Conservation (phyloP, 1,284 basidiomycete species). For the Ceratobasidium sp. region DNA sequence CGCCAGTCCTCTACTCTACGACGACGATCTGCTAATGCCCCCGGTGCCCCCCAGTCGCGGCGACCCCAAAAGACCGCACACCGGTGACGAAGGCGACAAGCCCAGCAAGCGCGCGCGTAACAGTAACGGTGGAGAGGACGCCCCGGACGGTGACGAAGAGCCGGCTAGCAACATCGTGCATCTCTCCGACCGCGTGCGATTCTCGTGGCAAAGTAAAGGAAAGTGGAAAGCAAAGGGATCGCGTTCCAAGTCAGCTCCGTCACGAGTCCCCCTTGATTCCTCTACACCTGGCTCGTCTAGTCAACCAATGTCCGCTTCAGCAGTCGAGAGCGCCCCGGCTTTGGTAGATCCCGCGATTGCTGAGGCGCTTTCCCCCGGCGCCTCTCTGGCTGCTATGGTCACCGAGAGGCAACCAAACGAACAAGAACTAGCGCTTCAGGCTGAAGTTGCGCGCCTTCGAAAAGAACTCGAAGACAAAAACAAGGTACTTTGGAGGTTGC, state of each 20-base stretch:
- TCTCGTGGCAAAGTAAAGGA: slow-evolving; percentile 38
- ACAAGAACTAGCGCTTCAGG: slow-evolving; percentile 23
- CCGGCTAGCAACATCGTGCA: background rate
- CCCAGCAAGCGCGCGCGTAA: slow-evolving; percentile 31
- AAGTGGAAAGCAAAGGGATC: slow-evolving; percentile 31
- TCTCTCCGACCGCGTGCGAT: slow-evolving; percentile 9
- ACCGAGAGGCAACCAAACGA: background rate
- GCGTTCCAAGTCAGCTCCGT: background rate
- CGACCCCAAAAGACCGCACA: slow-evolving; percentile 28
- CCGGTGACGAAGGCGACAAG: slow-evolving; percentile 10
- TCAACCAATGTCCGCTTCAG: background rate
- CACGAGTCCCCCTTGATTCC: background rate
- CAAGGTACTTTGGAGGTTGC: slow-evolving; percentile 2
- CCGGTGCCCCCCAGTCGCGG: slow-evolving; percentile 4
- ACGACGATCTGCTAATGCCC: slow-evolving; percentile 31
- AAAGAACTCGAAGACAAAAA: slow-evolving; percentile 19
- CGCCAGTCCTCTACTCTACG: slow-evolving; percentile 4
- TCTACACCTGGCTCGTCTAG: slow-evolving; percentile 9
- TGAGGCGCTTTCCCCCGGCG: background rate
- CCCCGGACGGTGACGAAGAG: slow-evolving; percentile 10
- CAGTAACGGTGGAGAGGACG: background rate
- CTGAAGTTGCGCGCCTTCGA: slow-evolving; percentile 22
- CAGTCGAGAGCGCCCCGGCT: background rate
- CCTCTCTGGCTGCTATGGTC: background rate
- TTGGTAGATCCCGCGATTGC: background rate